Evolutionary conservation across 768 basidiomycete species (phyloP).

Genomic region (Gloeostereum incarnatum): DNA sequence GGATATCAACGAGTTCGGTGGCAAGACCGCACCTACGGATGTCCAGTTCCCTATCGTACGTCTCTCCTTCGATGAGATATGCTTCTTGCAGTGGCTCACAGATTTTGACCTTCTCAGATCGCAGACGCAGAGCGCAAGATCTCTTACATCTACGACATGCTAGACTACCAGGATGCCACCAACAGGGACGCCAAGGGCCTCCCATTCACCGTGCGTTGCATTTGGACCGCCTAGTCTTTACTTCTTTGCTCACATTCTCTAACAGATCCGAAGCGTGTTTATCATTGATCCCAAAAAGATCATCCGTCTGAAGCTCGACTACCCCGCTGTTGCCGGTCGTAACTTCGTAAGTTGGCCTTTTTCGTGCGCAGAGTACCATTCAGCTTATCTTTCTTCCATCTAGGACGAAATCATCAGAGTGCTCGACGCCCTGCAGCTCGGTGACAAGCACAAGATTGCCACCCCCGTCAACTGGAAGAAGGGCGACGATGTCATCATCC

Average conservation of each 20-base stretch:
- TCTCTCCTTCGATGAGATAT: constrained; percentile 6
- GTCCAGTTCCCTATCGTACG: constrained; percentile 89
- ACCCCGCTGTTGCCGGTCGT: constrained; percentile 94
- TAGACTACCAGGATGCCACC: constrained; percentile 90
- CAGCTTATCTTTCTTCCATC: background rate
- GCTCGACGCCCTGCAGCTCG: constrained; percentile 89
- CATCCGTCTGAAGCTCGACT: constrained; percentile 83
- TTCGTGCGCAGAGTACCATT: background rate
- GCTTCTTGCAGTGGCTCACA: background rate
- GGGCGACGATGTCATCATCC: constrained; percentile 91
- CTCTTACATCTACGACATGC: constrained; percentile 88
- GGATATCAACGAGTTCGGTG: constrained; percentile 80
- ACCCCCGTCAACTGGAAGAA: constrained; percentile 95
- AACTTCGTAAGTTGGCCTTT: constrained; percentile 49
- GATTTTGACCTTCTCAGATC: constrained; percentile 41
- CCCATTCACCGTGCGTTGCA: constrained; percentile 72
- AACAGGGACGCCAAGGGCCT: constrained; percentile 82
- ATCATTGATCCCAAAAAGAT: constrained; percentile 95
- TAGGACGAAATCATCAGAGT: constrained; percentile 53
- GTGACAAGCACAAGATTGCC: constrained; percentile 76
- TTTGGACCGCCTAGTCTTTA: background rate
- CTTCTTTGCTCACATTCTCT: constrained; percentile 1
- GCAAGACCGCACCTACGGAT: constrained; percentile 56
- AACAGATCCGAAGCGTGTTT: constrained; percentile 89
- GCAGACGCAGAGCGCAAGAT: constrained; percentile 86